phyloP scores from a whole-genome alignment of 2,329 filamentous ascomycete genomes.

The Xylariaceae sp. region DNA sequence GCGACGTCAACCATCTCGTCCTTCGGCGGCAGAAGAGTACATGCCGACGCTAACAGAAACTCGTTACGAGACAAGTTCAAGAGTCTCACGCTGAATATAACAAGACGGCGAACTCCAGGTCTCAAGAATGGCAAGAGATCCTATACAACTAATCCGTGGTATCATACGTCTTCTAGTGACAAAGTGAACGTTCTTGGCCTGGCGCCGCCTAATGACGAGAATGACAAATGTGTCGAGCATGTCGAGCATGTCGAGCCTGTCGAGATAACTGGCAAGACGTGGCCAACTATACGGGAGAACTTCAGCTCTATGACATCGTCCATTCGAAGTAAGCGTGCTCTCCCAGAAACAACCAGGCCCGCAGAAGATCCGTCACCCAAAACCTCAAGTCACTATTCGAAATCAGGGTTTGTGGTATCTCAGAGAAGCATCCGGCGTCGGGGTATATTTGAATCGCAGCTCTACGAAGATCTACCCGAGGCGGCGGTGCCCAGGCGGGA shows the following conservation, averaged over 20 bases:
- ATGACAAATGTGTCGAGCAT: no score
- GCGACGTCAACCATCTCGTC: background rate
- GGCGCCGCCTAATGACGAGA: background rate
- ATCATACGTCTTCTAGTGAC: background rate
- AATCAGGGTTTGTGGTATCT: background rate
- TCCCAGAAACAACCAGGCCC: conserved; percentile 8
- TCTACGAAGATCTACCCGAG: background rate
- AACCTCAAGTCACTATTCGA: conserved; percentile 2
- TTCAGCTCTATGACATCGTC: conserved; percentile 25
- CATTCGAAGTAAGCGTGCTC: conserved; percentile 16
- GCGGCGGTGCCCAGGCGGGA: conserved; percentile 7
- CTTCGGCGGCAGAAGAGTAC: background rate
- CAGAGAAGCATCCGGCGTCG: conserved; percentile 5
- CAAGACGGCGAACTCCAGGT: background rate
- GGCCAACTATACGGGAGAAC: conserved; percentile 22
- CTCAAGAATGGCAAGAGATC: background rate
- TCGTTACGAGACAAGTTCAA: conserved; percentile 19
- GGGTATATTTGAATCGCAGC: conserved; percentile 10
- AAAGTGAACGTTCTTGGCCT: conserved; percentile 3
- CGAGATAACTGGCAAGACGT: conserved; percentile 9
- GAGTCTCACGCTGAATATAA: conserved; percentile 10
- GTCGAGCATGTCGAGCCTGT: background rate
- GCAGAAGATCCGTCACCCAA: conserved; percentile 1
- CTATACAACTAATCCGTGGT: conserved; percentile 6
- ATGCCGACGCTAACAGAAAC: conserved; percentile 1